A percentile compares a stretch with the other conserved stretches of the same genome.
Evolutionary conservation across 23 red algal genomes (phyloP).

Genomic region (Rhodosorus marinus): DNA sequence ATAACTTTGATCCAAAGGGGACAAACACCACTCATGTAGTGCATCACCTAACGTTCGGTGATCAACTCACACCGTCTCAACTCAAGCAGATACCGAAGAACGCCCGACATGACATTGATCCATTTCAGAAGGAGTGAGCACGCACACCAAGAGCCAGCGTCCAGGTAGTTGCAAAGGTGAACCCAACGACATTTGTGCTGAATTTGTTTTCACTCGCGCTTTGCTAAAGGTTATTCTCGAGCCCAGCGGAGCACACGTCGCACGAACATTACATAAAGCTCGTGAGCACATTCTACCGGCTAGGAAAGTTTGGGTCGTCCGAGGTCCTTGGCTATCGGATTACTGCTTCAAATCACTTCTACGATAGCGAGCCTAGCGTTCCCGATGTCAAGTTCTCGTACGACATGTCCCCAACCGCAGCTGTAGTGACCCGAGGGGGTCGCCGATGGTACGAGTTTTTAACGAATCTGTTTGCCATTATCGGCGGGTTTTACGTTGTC

Average conservation of each 20-base stretch:
- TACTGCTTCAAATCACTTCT: slow-evolving; percentile 30
- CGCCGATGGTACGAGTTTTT: slow-evolving; percentile 78
- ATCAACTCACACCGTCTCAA: slow-evolving; percentile 14
- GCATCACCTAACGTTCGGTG: slow-evolving; percentile 55
- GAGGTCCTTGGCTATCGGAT: slow-evolving; percentile 63
- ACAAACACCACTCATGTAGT: slow-evolving; percentile 57
- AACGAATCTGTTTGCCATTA: slow-evolving; percentile 42
- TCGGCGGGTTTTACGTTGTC: slow-evolving; percentile 54
- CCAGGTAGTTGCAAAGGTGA: no score
- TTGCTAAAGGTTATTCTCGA: slow-evolving; percentile 33
- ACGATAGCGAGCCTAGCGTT: slow-evolving; percentile 25
- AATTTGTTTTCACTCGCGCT: no score
- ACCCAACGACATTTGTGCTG: no score
- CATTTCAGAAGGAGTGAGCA: no score
- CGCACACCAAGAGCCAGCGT: no score
- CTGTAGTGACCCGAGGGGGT: slow-evolving; percentile 53
- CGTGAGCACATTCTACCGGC: slow-evolving; percentile 45
- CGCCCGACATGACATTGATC: slow-evolving; percentile 29
- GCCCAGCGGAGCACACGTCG: slow-evolving; percentile 16
- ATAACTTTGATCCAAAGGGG: slow-evolving; percentile 36
- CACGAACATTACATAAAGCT: slow-evolving; percentile 72
- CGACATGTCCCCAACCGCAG: slow-evolving; percentile 41
- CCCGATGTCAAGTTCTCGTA: slow-evolving; percentile 57
- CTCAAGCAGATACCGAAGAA: slow-evolving; percentile 25
- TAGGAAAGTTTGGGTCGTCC: slow-evolving; percentile 25